Evolutionary conservation across 768 basidiomycete species (phyloP).

Genomic region (Lentinula edodes): DNA sequence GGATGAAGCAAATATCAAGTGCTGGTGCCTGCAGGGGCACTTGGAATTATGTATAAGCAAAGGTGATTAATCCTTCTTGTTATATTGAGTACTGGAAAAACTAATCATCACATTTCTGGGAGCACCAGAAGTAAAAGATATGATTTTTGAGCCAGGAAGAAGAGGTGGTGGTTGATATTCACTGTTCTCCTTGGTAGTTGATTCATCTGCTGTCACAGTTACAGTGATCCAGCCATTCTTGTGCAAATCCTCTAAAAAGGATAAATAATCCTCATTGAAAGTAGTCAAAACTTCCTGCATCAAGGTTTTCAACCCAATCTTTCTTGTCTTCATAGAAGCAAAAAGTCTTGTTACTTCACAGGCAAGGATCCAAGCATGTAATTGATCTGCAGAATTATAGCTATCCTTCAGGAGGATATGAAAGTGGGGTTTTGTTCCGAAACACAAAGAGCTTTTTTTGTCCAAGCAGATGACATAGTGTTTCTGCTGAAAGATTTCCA

Average conservation of each 20-base stretch:
- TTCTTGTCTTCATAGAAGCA: conserved; percentile 7
- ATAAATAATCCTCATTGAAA: background rate
- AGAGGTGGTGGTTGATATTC: background rate
- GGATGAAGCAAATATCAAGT: too few species aligned
- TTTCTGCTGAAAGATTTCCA: conserved; percentile 38
- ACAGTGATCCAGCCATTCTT: background rate
- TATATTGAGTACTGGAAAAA: background rate
- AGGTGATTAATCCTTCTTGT: background rate
- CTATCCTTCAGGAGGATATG: conserved; percentile 48
- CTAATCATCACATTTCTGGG: background rate
- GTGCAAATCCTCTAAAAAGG: background rate
- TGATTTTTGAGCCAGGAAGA: background rate
- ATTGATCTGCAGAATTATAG: conserved; percentile 40
- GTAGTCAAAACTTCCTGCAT: background rate
- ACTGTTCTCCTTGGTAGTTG: background rate
- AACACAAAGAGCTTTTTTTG: background rate
- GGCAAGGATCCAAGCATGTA: conserved; percentile 52
- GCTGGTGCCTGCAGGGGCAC: too few species aligned
- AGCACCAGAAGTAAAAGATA: background rate
- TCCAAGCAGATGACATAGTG: conserved; percentile 54
- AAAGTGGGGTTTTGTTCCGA: conserved; percentile 18
- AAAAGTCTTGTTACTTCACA: conserved; percentile 26
- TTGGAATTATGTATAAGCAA: too few species aligned
- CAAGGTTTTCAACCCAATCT: background rate
- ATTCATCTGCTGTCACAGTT: background rate